These are phyloP conservation scores for Cystofilobasidium macerans DNA, from an alignment of 768 basidiomycete species.

Conservation along the genomic window DNA sequence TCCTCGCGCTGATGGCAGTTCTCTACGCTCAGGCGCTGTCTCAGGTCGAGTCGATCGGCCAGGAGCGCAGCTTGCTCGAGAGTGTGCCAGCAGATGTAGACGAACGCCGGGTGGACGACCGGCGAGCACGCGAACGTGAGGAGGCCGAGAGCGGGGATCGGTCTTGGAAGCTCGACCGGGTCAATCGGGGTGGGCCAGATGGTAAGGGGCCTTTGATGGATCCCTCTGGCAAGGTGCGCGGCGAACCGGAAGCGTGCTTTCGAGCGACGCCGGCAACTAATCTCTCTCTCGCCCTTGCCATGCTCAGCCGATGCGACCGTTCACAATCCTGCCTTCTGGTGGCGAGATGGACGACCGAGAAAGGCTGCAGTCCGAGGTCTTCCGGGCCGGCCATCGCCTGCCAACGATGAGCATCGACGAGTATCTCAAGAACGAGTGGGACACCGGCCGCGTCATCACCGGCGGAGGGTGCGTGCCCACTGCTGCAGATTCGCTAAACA, in stretches of 20 bases:
- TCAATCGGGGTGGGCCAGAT: slow-evolving; percentile 43
- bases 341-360: slow-evolving; percentile 50
- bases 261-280: background rate
- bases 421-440: slow-evolving; percentile 68
- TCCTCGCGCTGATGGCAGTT: slow-evolving; percentile 60
- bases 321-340: slow-evolving; percentile 76
- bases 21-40: slow-evolving; percentile 57
- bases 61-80: slow-evolving; percentile 60
- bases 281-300: no score
- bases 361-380: slow-evolving; percentile 66
- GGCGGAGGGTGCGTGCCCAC: slow-evolving; percentile 65
- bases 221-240: slow-evolving; percentile 61
- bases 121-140: slow-evolving; percentile 38
- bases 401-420: slow-evolving; percentile 96
- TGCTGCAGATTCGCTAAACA: background rate
- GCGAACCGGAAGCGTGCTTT: background rate
- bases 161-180: slow-evolving; percentile 29
- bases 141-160: slow-evolving; percentile 35
- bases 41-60: slow-evolving; percentile 55
- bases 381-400: slow-evolving; percentile 66
- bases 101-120: slow-evolving; percentile 2
- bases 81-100: slow-evolving; percentile 30
- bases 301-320: slow-evolving; percentile 72
- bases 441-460: slow-evolving; percentile 44
- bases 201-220: slow-evolving; percentile 61